A percentile compares a stretch with the other conserved stretches of the same genome.
Evolutionary conservation across 257 asterid genomes (phyloP).

Genomic region (Jaltomata sinuosa): DNA sequence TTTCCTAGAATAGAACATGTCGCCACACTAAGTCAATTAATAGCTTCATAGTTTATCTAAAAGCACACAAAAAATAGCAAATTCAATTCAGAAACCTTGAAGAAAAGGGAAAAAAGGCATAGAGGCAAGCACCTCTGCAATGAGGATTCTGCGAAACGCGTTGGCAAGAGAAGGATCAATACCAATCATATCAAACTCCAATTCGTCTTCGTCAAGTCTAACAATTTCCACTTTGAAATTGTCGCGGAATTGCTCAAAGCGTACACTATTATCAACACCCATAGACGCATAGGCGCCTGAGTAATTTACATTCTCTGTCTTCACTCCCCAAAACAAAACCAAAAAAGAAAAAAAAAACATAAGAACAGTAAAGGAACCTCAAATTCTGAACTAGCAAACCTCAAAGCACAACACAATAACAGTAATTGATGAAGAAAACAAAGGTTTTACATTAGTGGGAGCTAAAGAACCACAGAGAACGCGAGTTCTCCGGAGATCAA

Average conservation of each 20-base stretch:
- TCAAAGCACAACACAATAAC: conserved; percentile 17
- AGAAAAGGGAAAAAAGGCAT: neutral
- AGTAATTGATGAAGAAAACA: neutral
- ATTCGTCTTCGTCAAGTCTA: conserved; percentile 46
- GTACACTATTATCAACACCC: conserved; percentile 88
- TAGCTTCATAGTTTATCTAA: neutral
- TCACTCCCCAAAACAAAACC: neutral
- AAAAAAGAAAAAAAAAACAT: neutral
- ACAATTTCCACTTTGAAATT: conserved; percentile 60
- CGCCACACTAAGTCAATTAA: neutral
- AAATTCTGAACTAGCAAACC: neutral
- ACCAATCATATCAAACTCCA: conserved; percentile 89
- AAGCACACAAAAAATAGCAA: neutral
- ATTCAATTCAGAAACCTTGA: neutral
- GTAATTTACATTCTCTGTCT: conserved; percentile 18
- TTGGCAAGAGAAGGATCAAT: conserved; percentile 84
- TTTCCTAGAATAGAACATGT: neutral
- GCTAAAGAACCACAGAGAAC: conserved; percentile 61
- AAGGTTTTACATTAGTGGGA: conserved; percentile 49
- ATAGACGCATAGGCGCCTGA: conserved; percentile 76
- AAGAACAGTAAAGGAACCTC: neutral
- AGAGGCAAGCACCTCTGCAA: conserved; percentile 60
- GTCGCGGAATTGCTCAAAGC: conserved; percentile 45
- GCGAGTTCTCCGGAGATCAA: conserved; percentile 64
- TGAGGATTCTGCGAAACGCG: conserved; percentile 88